Evolutionary conservation across 768 basidiomycete species (phyloP), one percentile per base, ranked within the genome.

Genomic region (Russula sp.): DNA sequence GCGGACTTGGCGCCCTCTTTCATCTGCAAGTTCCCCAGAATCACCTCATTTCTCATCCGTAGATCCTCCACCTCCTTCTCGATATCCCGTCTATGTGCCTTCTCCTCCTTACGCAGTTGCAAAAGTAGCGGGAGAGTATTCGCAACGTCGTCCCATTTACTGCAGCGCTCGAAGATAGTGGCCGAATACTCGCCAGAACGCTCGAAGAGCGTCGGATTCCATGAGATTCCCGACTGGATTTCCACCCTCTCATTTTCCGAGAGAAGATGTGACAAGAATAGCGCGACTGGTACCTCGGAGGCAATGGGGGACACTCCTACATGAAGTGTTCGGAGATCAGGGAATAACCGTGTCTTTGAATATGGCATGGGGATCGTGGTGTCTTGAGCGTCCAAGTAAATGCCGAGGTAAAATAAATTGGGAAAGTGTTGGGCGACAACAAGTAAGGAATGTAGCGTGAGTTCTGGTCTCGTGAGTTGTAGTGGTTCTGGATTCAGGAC

Each of bases 51-150:
- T 40, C 68, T 58, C 68, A 69, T 69, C 34, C 62, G 61, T 51
- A 69, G 34, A 58, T 69, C 68, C 44, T 67, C 66, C 13, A 69
- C 62, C 62, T 69, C 68, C 55, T 59, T 59, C 62, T 67, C 66
- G 20, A 69, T 59, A 14, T 67, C 62, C 34, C 54, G 49, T 22
- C 68, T 67, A 28, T 67, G 54, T 10, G 2, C 42, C 46, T 57
- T 59, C 51, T 69, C 68, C 46, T 67, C 61, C n/a, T 64, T 60
- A 10, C 59, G 66, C 40, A 69, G 55, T 32, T 64, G 61, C 44
- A 67, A 36, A 24, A 69, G 51, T 18, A 69, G 55, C 16, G 68
- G 68, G 46, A 69, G 28, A n/a, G 57, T 62, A 40, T 50, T 67
- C 38, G 58, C 44, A n/a, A 67, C 68, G 6, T 64, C 66, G 1